Conservation (phyloP, 148 eudicot genomes). For the Amaranthus palmeri region DNA sequence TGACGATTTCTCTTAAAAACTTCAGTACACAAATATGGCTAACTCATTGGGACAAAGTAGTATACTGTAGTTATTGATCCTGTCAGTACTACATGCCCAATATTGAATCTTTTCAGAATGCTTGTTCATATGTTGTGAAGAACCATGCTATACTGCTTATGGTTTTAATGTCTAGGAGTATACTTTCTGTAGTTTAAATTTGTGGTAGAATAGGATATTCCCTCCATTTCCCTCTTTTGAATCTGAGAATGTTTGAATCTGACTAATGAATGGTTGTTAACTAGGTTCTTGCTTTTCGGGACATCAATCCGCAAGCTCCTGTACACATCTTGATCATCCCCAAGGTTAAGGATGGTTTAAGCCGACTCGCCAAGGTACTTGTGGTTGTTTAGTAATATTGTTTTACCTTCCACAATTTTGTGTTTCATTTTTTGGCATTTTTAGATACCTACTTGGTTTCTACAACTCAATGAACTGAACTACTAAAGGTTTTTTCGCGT, state of each 20-base stretch:
- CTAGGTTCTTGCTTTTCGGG: conserved; percentile 94
- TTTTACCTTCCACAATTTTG: not conserved
- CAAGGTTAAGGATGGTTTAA: conserved; percentile 77
- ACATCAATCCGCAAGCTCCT: conserved; percentile 87
- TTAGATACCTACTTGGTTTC: not conserved
- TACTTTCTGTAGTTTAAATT: not conserved
- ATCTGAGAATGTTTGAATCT: conserved; percentile 1
- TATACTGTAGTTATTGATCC: not conserved
- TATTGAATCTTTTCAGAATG: not conserved
- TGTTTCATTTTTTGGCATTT: not conserved
- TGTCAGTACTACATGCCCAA: not conserved
- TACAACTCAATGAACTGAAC: not conserved
- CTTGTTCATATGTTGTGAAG: not conserved
- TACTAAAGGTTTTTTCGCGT: not conserved
- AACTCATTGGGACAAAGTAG: too few relatives aligned
- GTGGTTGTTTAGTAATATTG: not conserved
- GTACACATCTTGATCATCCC: conserved; percentile 85
- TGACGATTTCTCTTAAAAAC: too few relatives aligned
- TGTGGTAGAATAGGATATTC: not conserved
- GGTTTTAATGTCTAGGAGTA: not conserved
- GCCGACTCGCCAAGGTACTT: conserved; percentile 64
- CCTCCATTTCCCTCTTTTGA: not conserved
- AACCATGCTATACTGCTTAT: not conserved
- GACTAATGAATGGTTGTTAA: conserved; percentile 10
- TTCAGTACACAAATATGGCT: too few relatives aligned